These are phyloP conservation scores for Verticillium alfalfae DNA, from an alignment of 2,329 filamentous ascomycete genomes.

Conservation along the genomic window DNA sequence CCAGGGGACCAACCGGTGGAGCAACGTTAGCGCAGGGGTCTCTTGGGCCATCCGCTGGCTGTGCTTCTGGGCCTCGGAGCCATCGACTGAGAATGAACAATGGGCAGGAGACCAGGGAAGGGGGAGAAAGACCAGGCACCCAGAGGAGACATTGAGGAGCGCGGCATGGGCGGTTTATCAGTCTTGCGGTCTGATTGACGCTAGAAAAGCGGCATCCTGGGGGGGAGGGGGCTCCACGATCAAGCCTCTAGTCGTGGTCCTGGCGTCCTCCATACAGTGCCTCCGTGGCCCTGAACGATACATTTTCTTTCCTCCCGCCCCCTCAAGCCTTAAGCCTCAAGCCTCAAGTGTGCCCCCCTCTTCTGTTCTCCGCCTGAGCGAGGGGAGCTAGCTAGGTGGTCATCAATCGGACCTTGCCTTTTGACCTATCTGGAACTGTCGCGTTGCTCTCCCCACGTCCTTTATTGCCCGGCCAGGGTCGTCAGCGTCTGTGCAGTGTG, in stretches of 20 bases:
- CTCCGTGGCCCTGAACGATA: conserved; percentile 7
- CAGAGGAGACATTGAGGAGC: neutral
- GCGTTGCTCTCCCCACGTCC: conserved; percentile 6
- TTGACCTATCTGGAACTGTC: neutral
- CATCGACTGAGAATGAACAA: neutral
- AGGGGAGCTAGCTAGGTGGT: neutral
- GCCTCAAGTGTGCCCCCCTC: neutral
- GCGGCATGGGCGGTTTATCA: neutral
- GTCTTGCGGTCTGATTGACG: neutral
- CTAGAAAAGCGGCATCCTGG: neutral
- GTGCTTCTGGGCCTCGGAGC: neutral
- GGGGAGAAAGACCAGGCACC: neutral
- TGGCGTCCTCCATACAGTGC: neutral
- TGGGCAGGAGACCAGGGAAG: neutral
- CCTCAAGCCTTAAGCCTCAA: neutral
- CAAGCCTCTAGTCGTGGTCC: neutral
- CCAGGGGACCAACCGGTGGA: neutral
- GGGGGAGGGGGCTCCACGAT: neutral
- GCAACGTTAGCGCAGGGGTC: conserved; percentile 8
- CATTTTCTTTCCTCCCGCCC: conserved; percentile 5
- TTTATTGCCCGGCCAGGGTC: neutral
- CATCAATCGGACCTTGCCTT: neutral
- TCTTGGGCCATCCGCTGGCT: conserved; percentile 11
- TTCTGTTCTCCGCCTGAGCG: neutral
- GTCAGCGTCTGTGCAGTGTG: conserved; percentile 2